These are phyloP conservation scores for Diversispora epigaea DNA, from an alignment of 192 early-diverging fungal species.

Conservation along the genomic window DNA sequence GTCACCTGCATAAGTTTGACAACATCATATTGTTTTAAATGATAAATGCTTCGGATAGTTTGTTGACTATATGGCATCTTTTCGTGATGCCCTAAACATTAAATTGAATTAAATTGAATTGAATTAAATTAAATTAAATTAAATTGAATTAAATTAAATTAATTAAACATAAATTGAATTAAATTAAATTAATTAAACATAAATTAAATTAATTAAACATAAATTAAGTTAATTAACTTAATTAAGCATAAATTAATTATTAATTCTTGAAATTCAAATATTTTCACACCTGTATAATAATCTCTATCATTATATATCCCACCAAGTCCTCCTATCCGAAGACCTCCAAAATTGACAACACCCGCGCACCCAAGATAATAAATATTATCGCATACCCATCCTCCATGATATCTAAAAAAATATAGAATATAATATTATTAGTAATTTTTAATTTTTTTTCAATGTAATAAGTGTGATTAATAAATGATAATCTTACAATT, in stretches of 20 bases:
- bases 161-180: not conserved
- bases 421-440: not conserved
- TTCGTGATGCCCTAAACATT: constrained; percentile 71
- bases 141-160: not conserved
- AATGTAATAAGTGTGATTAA: not conserved
- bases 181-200: not conserved
- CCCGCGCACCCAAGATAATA: constrained; percentile 88
- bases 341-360: constrained; percentile 82
- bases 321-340: constrained; percentile 91
- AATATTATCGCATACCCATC: constrained; percentile 92
- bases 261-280: not conserved
- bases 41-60: constrained; percentile 76
- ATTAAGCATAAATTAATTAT: not conserved
- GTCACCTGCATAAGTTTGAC: constrained; percentile 53
- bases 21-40: constrained; percentile 83
- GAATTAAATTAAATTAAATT: not conserved
- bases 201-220: constrained; percentile 11
- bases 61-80: constrained; percentile 68
- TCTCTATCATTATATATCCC: constrained; percentile 80
- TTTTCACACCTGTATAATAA: constrained; percentile 48
- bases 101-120: not conserved
- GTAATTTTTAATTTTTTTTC: not conserved
- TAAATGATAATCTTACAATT: constrained; percentile 63
- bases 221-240: constrained; percentile 4
- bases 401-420: constrained; percentile 75